These are phyloP conservation scores for Pilasporangium apinafurcum DNA, from an alignment of 352 stramenopile species.

Conservation along the genomic window DNA sequence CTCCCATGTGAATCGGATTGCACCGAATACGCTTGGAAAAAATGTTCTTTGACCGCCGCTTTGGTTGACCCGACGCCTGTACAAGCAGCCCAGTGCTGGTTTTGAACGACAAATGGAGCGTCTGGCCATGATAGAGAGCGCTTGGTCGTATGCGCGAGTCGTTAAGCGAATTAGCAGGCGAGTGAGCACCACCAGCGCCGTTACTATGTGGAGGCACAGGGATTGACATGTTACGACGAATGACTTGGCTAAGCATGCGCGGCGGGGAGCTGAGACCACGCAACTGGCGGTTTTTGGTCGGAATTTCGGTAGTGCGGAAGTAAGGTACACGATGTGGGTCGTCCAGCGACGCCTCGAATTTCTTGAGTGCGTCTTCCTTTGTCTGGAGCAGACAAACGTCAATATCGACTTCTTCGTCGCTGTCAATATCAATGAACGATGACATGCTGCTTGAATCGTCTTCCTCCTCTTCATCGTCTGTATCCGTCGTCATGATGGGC, in stretches of 20 bases:
- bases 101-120: constrained; percentile 48
- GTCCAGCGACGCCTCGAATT: constrained; percentile 34
- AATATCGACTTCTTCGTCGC: constrained; percentile 26
- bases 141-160: background rate
- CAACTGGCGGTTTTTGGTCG: constrained; percentile 19
- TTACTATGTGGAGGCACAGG: constrained; percentile 1
- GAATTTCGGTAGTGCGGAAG: constrained; percentile 27
- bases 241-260: constrained; percentile 29
- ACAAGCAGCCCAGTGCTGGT: constrained; percentile 25
- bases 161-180: background rate
- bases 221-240: constrained; percentile 18
- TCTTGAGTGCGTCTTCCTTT: constrained; percentile 16
- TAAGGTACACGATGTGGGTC: constrained; percentile 13
- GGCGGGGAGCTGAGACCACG: constrained; percentile 44
- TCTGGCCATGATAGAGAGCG: constrained; percentile 48
- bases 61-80: constrained; percentile 41
- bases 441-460: constrained; percentile 21
- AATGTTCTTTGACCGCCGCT: constrained; percentile 25
- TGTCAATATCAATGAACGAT: constrained; percentile 19
- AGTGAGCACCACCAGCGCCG: too few species aligned
- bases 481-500: constrained; percentile 12
- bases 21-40: constrained; percentile 54
- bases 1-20: constrained; percentile 17
- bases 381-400: constrained; percentile 26
- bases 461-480: constrained; percentile 20